Evolutionary conservation across 2,329 filamentous ascomycete species (phyloP), one percentile per base, ranked within the genome.

Genomic region (Scedosporium boydii): DNA sequence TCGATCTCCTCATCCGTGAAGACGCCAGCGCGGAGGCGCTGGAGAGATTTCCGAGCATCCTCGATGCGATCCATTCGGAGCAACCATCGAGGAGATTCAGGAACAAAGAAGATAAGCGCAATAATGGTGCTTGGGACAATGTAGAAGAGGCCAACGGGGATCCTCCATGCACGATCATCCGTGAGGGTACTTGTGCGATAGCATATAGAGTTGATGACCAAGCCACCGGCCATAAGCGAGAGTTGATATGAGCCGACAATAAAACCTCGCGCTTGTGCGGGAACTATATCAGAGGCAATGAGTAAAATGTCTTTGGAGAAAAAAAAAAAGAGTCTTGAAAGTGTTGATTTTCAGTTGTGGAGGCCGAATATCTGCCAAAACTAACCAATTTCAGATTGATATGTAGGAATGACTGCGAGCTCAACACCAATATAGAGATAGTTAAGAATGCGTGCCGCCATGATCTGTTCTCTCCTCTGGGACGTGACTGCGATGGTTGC

Each of bases 111-210:
- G 2, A 75, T 68, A 1, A 72, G 67, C 0, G 70, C 60, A 3
- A 78, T 63, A 1, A 79, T 68, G 1, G 76, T 67, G 0, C 74
- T 65, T 0, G 76, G 74, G 58, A 74, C 77, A 2, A 76, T 60
- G 68, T 77, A 76, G 68, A 80, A 77, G 3, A 80, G 65, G 0
- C 72, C 75, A 14, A 77, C 77, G 0, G 79, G 78, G n/a, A 76
- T 71, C 16, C 76, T 70, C 80, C 80, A 82, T 5, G 63, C 66
- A 0, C 63, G 63, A 1, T 67, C 57, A 6, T 42, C 60, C 1
- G 60, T 18, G 18, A 72, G 69, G 7, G 63, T 58, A 34, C 67
- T 64, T 4, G 71, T 73, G 16, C 70, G 67, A 41, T 64, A 69
- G 1, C 64, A 69, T n/a, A 73, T 66, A 2, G 70, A 62, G 0